Base-by-base conservation (phyloP, 73 alveolate genomes). In the Diophrys appendiculata region DNA sequence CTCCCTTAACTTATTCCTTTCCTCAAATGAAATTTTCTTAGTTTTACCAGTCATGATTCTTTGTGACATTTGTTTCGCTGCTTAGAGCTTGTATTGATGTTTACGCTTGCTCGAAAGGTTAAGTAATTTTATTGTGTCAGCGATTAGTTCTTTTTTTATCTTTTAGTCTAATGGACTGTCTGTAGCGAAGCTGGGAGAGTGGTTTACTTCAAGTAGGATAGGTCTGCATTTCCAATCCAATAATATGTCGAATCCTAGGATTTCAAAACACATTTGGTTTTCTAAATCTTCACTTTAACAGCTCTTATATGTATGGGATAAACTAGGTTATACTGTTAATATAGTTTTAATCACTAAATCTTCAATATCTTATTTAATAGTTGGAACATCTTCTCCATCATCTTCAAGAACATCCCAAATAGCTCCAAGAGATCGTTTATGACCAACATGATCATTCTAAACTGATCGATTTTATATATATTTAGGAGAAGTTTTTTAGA, bases 131-230 rank as follows among this genome's bases (percentile, higher is more conserved):
- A 94, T 89, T 30, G 96, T 81, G 79, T 94, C 98, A n/a, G 87
- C 75, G 22, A 94, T 90, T 76, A 92, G 86, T 65, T 81, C 82
- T 35, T 84, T 75, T 83, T 94, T 94, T 22, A 94, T 82, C 54
- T 88, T 84, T 68, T 87, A 89, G 78, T 94, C 98, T 54, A 94
- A 76, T 23, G 97, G 97, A 0, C 96, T 81, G 69, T 94, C 94
- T 27, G 98, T 93, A 60, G 90, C 87, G 70, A 94, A 89, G 71
- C 97, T 83, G 1, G 99, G 99, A 33, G 91, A 73, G 29, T 93
- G 92, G 88, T 96, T 96, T 32, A 94, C 98, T 77, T 96, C 99
- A 29, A 96, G 81, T n/a, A 96, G 83, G 96, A 96, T 94, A 1
- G 98, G 98, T 78, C 86, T 94, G 28, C 86, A 82, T 52, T 90